phyloP scores from a whole-genome alignment of 2,329 filamentous ascomycete species.

The Thermothelomyces thermophilus region DNA sequence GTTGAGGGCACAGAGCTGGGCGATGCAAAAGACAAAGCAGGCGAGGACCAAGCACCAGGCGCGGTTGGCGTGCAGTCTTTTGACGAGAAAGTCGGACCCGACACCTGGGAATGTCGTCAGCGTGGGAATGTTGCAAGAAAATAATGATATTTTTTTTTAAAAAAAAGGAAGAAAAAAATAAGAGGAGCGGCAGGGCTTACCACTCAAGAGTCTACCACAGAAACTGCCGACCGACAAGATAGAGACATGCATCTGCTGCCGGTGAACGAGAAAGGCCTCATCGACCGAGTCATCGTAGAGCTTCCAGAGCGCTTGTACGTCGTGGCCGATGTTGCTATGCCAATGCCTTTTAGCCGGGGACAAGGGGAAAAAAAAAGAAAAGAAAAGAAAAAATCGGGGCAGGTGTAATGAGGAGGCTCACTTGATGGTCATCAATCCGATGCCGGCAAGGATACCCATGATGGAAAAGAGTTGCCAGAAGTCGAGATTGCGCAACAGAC shows the following conservation, averaged over 20 bases:
- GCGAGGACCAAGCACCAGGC: constrained; percentile 86
- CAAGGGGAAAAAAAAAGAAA: no score
- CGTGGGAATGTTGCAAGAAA: no score
- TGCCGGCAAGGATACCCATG: constrained; percentile 84
- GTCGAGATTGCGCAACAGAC: constrained; percentile 62
- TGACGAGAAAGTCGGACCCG: constrained; percentile 84
- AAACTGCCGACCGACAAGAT: constrained; percentile 89
- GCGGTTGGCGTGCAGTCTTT: constrained; percentile 69
- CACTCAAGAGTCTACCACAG: constrained; percentile 68
- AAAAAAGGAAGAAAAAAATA: background rate
- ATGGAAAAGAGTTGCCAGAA: constrained; percentile 90
- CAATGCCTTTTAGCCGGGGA: constrained; percentile 1
- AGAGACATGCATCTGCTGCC: constrained; percentile 87
- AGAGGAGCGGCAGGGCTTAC: constrained; percentile 40
- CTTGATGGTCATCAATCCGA: constrained; percentile 99
- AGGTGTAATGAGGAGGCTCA: constrained; percentile 40
- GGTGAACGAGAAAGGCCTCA: constrained; percentile 68
- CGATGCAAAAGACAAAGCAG: constrained; percentile 67
- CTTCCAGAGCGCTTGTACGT: constrained; percentile 81
- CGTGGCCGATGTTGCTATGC: constrained; percentile 84
- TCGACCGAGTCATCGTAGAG: constrained; percentile 69
- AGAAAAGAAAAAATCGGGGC: background rate
- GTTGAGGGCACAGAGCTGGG: constrained; percentile 68
- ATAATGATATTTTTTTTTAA: no score
- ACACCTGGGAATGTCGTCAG: constrained; percentile 49